Evolutionary conservation across 2,329 filamentous ascomycete species (phyloP).

Genomic region (Colletotrichum neosansevieriae): DNA sequence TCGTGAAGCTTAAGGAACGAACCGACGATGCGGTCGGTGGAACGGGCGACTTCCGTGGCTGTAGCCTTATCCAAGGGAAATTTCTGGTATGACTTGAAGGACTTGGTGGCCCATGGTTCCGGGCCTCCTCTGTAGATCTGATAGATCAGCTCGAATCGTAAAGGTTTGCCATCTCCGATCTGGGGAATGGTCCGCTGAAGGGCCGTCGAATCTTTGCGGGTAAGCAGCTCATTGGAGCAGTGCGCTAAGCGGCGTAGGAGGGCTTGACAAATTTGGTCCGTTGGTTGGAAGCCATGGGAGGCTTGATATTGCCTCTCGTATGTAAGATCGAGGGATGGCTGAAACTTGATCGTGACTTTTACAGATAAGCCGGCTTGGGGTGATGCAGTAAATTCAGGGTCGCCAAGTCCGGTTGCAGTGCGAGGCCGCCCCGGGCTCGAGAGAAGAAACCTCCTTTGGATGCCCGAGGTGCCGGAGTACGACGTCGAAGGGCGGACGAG

Average conservation of each 20-base stretch:
- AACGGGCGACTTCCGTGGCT: conserved; percentile 60
- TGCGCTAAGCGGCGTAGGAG: conserved; percentile 64
- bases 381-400: conserved; percentile 18
- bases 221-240: conserved; percentile 65
- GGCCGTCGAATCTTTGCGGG: conserved; percentile 62
- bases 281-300: conserved; percentile 57
- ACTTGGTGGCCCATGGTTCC: conserved; percentile 56
- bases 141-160: conserved; percentile 63
- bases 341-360: conserved; percentile 60
- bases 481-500: conserved; percentile 38
- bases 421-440: conserved; percentile 39
- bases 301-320: conserved; percentile 61
- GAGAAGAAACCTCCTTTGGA: conserved; percentile 37
- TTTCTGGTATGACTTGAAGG: conserved; percentile 64
- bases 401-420: conserved; percentile 31
- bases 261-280: conserved; percentile 61
- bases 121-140: conserved; percentile 56
- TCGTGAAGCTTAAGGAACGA: conserved; percentile 65
- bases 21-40: conserved; percentile 63
- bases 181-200: conserved; percentile 51
- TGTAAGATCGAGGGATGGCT: conserved; percentile 56
- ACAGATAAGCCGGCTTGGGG: conserved; percentile 50
- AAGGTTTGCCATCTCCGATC: conserved; percentile 54
- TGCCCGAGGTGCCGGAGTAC: conserved; percentile 33
- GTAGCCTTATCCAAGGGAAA: conserved; percentile 56